Evolutionary conservation across 495 filamentous ascomycete genomes (phyloP).

Genomic region (Astrocystis sublimbata): DNA sequence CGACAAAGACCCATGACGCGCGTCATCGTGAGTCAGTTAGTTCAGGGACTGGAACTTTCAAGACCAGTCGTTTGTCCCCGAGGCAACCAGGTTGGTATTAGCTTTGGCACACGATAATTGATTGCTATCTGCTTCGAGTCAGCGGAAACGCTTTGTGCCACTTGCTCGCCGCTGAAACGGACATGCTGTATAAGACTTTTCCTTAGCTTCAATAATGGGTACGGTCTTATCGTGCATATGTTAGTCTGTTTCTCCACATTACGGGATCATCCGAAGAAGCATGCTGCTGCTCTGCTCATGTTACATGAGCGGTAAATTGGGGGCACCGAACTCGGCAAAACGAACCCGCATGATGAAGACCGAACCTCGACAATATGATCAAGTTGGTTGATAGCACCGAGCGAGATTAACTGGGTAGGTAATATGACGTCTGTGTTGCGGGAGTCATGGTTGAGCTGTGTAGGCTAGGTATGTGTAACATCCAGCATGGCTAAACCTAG

Average conservation of each 20-base stretch:
- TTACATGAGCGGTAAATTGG: neutral
- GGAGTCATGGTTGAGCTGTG: neutral
- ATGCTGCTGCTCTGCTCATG: no score
- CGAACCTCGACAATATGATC: neutral
- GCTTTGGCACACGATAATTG: no score
- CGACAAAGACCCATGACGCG: no score
- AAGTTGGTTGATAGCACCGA: neutral
- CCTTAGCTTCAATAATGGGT: no score
- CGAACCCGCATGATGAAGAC: neutral
- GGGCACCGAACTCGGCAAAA: neutral
- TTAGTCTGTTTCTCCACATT: neutral
- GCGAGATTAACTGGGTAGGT: neutral
- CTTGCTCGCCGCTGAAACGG: no score
- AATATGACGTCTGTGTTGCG: neutral
- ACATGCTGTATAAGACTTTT: no score
- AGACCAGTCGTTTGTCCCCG: no score
- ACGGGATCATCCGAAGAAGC: neutral
- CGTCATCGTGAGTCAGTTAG: no score
- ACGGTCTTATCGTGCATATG: neutral
- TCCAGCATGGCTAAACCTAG: neutral
- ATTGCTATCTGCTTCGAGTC: no score
- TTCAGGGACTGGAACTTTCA: no score
- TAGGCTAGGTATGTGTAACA: conserved; percentile 6
- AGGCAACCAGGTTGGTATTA: no score
- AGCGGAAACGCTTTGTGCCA: no score